Evolutionary conservation across 2,329 filamentous ascomycete genomes (phyloP), one percentile per base, ranked within the genome.

Genomic region (Stemphylium vesicarium): DNA sequence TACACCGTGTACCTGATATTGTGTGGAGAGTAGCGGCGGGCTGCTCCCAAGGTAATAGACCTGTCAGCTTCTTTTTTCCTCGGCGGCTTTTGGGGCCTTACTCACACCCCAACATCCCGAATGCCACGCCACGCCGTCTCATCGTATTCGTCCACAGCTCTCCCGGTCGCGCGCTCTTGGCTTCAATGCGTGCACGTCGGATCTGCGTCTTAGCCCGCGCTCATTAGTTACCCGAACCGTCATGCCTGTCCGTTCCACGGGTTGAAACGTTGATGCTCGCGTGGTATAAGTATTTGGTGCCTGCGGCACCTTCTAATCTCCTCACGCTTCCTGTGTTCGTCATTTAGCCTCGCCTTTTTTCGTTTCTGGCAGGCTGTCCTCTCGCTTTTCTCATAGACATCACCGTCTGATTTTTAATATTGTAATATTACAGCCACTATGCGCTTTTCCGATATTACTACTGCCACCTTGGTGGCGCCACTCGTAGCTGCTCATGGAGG

Each of bases 401-500:
- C 29, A 33, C 20, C n/a, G 26, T 31, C 40, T 31, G 46, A 18
- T 35, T 37, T 16, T 40, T 51, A 51, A 45, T 51, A 45, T 8
- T 15, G 3, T 45, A 43, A 26, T 46, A 4, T 29, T 20, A 35
- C 22, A 40, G 7, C 24, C 36, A 42, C 26, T 31, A 75, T 75
- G 73, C 70, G 66, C 50, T 66, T 75, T 60, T 62, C 67, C 22
- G 66, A 71, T 15, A 39, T 72, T 26, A 50, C 69, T 41, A 60
- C 68, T 33, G 67, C 60, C 47, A 62, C 69, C 16, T 53, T 67
- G 54, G 68, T 67, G 53, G 70, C 64, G 26, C 68, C 72, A 7
- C 59, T 73, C 24, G 73, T 72, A 33, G 70, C 68, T 37, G 73
- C 73, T 37, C 73, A 75, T 58, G 62, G 62, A 33, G 69, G 62